phyloP scores from a whole-genome alignment of 345 rosid species.

The Aquilaria malaccensis region DNA sequence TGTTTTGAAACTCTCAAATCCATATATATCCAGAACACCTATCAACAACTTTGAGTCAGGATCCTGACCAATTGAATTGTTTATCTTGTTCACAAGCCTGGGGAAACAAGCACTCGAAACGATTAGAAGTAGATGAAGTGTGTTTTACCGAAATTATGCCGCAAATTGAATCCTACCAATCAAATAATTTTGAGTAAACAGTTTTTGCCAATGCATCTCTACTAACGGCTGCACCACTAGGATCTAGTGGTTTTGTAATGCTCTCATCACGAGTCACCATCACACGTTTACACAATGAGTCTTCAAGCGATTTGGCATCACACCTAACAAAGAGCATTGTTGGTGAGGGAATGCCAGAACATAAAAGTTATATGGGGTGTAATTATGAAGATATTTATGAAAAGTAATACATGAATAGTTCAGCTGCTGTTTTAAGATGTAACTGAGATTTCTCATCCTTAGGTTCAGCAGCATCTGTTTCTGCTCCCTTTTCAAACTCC shows the following conservation, averaged over 20 bases:
- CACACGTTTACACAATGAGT: conserved; percentile 90
- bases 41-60: conserved; percentile 66
- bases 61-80: conserved; percentile 88
- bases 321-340: conserved; percentile 52
- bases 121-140: conserved; percentile 12
- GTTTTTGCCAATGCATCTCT: conserved; percentile 96
- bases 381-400: conserved; percentile 15
- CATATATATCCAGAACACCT: conserved; percentile 97
- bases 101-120: conserved; percentile 9
- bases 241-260: conserved; percentile 88
- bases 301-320: conserved; percentile 78
- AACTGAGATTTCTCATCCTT: conserved; percentile 75
- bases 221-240: conserved; percentile 71
- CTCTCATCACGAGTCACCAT: conserved; percentile 95
- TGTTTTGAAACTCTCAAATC: conserved; percentile 99
- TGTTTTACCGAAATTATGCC: conserved; percentile 4
- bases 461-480: conserved; percentile 72
- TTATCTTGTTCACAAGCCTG: conserved; percentile 96
- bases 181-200: conserved; percentile 89
- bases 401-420: conserved; percentile 66
- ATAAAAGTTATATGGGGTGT: conserved; percentile 2
- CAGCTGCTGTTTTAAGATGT: conserved; percentile 79
- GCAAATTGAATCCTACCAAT: conserved; percentile 55
- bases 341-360: conserved; percentile 12
- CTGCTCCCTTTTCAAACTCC: conserved; percentile 79